Base-by-base conservation (phyloP, 768 basidiomycete genomes). In the Leccinum imitatum region DNA sequence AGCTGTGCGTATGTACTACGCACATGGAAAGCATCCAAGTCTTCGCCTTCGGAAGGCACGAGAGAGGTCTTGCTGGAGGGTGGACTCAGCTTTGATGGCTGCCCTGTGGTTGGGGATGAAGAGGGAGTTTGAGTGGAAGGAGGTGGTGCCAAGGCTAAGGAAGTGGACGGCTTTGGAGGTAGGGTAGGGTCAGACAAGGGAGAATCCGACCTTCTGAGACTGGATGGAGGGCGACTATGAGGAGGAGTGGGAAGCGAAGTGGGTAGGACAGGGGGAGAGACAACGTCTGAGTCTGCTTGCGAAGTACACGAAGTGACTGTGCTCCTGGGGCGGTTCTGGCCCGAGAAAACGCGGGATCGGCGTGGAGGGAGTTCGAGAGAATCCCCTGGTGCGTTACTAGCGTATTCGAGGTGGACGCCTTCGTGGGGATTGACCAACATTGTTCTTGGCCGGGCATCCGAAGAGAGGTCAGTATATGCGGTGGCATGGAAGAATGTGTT, bases 1-100 rank as follows among this genome's bases (percentile, higher is more conserved):
- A 98, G 81, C 63, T 91, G 84, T 0, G 95, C 96, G 70, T 98
- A 95, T 1, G 91, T 93, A 60, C 82, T 87, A 44, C 93, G 84
- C 7, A 95, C 89, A 72, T 91, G 87, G 66, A 90, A 90, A 7
- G 88, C 83, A 70, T 94, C 92, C 58, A 84, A 69, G 66, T 94
- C 92, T 72, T 94, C 92, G 27, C 88, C 89, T 65, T 87, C 87
- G 6, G 88, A 88, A 1, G 87, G 89, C 1, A 82, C 82, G 17
- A 89, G 78, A 6, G 90, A 91, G 13, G 77, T 73, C 59, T 82
- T 81, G 70, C 85, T 87, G 14, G 79, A 75, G 2, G 76, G 76
- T 6, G 72, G 65, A 57, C 76, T 77, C 55, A 69, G 56, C 19
- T 68, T 72, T 7, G 75, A 73, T 14, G 58, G 63, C 19, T 66